Conservation (phyloP, 106 monocot species). For the Alisma plantagoaquatica region DNA sequence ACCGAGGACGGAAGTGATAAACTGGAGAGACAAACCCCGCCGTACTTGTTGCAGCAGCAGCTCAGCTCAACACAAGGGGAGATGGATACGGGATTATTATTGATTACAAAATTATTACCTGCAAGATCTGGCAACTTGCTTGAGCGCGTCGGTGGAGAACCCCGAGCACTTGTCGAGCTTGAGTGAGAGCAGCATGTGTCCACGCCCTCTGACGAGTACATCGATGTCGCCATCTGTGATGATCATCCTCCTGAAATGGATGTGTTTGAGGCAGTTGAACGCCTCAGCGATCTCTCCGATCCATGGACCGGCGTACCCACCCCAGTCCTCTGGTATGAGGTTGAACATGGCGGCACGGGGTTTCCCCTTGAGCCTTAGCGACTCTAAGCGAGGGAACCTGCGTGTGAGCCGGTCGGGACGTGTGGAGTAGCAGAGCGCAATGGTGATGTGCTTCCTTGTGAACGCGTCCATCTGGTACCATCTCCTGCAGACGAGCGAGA, state of each 20-base stretch:
- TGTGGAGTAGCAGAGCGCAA: slow-evolving; percentile 84
- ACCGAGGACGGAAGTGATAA: too few species aligned
- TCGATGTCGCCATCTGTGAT: slow-evolving; percentile 52
- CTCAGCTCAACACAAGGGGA: too few species aligned
- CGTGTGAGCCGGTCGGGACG: slow-evolving; percentile 52
- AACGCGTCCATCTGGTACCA: slow-evolving; percentile 60
- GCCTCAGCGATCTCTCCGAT: slow-evolving; percentile 35
- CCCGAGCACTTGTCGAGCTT: slow-evolving; percentile 95
- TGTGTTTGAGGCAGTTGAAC: slow-evolving; percentile 50
- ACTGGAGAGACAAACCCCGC: too few species aligned
- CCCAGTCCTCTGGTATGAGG: slow-evolving; percentile 94
- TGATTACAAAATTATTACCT: too few species aligned
- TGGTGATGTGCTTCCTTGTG: slow-evolving; percentile 80
- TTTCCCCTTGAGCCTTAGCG: slow-evolving; percentile 88
- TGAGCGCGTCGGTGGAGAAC: slow-evolving; percentile 70
- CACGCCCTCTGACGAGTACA: slow-evolving; percentile 38
- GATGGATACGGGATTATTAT: too few species aligned
- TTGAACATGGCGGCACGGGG: slow-evolving; percentile 96
- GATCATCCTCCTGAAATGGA: slow-evolving; percentile 83
- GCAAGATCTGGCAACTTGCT: slow-evolving; percentile 55
- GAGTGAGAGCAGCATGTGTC: slow-evolving; percentile 38
- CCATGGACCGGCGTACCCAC: slow-evolving; percentile 83
- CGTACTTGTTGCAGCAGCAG: too few species aligned
- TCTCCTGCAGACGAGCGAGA: slow-evolving; percentile 67
- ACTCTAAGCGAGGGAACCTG: slow-evolving; percentile 70